These are phyloP conservation scores for Rhinocladiella similis DNA, from an alignment of 2,329 filamentous ascomycete species.

Conservation along the genomic window DNA sequence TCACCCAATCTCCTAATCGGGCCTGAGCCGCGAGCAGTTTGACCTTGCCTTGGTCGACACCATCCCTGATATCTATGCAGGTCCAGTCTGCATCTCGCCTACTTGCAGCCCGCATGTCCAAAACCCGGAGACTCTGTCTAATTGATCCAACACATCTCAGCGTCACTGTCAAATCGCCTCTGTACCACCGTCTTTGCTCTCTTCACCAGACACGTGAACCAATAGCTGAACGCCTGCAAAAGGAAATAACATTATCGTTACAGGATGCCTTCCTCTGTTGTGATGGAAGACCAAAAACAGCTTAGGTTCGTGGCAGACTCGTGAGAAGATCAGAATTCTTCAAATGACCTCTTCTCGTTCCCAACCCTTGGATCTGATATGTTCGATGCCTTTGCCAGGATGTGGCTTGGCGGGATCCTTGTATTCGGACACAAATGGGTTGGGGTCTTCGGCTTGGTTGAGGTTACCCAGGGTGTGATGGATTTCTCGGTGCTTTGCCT, in stretches of 20 bases:
- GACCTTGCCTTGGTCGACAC: no score
- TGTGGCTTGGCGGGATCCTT: constrained; percentile 67
- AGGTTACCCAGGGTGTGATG: constrained; percentile 94
- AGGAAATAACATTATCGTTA: no score
- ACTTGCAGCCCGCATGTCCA: neutral
- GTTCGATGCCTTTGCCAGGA: constrained; percentile 66
- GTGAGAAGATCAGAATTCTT: neutral
- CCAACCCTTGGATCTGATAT: constrained; percentile 71
- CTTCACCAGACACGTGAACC: no score
- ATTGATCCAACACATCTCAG: no score
- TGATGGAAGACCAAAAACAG: no score
- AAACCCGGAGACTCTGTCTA: neutral
- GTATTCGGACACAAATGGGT: constrained; percentile 85
- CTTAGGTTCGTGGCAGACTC: neutral
- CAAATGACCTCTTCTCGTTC: constrained; percentile 76
- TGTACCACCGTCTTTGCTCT: no score
- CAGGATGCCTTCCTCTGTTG: no score
- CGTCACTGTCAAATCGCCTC: no score
- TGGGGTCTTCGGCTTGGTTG: constrained; percentile 81
- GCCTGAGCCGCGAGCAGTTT: no score
- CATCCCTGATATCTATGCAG: no score
- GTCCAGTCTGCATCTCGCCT: neutral
- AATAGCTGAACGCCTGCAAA: no score
- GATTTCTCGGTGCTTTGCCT: constrained; percentile 87
- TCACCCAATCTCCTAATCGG: no score